These are phyloP conservation scores for Globisporangium emineosum DNA, from an alignment of 352 stramenopile genomes.

Conservation along the genomic window DNA sequence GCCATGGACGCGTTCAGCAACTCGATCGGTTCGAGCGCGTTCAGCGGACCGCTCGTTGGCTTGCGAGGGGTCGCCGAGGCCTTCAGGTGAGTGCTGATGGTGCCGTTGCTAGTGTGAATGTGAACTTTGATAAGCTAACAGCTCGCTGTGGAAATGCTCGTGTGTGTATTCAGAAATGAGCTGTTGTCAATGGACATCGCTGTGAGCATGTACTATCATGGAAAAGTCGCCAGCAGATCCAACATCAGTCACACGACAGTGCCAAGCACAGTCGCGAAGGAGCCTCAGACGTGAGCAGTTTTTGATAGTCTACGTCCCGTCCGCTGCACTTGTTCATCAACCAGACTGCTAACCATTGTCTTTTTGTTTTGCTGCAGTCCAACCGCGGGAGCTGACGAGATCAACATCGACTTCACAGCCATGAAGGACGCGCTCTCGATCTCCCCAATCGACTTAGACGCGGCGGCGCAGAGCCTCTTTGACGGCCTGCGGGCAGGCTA, in stretches of 20 bases:
- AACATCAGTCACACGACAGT: neutral
- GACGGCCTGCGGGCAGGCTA: constrained; percentile 7
- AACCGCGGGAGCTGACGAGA: neutral
- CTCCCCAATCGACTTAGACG: neutral
- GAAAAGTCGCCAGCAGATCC: neutral
- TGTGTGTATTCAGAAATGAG: constrained; percentile 11
- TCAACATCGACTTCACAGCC: constrained; percentile 1
- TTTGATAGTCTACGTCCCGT: too few species aligned
- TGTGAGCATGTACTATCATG: constrained; percentile 19
- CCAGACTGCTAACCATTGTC: neutral
- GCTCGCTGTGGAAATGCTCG: too few species aligned
- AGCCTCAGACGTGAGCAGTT: neutral
- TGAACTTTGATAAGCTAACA: neutral
- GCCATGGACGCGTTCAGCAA: constrained; percentile 44
- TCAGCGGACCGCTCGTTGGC: constrained; percentile 88
- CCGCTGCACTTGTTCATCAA: too few species aligned
- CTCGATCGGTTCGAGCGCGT: constrained; percentile 88
- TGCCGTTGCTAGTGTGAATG: too few species aligned
- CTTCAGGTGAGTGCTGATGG: constrained; percentile 27
- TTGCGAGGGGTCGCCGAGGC: constrained; percentile 89
- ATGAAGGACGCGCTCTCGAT: constrained; percentile 4
- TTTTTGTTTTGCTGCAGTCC: neutral
- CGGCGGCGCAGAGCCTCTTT: constrained; percentile 9
- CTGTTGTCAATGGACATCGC: constrained; percentile 1
- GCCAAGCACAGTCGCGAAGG: neutral